These are phyloP conservation scores for Clohesyomyces aquaticus DNA, from an alignment of 495 filamentous ascomycete species.

Conservation along the genomic window DNA sequence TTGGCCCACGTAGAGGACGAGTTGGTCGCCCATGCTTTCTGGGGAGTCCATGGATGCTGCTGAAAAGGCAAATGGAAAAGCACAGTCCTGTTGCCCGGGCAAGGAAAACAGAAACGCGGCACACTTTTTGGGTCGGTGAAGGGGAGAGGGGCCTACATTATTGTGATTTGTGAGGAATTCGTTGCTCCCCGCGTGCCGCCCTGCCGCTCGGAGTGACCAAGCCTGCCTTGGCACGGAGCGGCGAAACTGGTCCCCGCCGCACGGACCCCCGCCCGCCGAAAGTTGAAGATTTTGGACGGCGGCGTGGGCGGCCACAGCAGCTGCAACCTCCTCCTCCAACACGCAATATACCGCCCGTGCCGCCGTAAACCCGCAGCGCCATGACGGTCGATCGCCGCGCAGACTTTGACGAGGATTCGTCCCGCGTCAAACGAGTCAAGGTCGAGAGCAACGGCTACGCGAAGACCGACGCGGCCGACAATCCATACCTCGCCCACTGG, in stretches of 20 bases:
- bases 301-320: too few species aligned
- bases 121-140: not conserved
- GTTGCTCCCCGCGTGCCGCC: not conserved
- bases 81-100: not conserved
- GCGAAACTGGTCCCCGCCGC: not conserved
- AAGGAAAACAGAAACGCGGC: not conserved
- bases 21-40: constrained; percentile 56
- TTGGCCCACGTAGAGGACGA: constrained; percentile 79
- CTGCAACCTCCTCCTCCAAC: too few species aligned
- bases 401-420: constrained; percentile 46
- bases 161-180: not conserved
- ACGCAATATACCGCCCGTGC: not conserved
- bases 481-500: constrained; percentile 93
- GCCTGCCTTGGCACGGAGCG: not conserved
- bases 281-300: too few species aligned
- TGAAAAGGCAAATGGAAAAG: too few species aligned
- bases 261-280: not conserved
- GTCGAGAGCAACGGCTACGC: constrained; percentile 56
- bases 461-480: constrained; percentile 66
- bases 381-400: constrained; percentile 48
- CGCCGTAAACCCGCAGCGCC: constrained; percentile 3
- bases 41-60: constrained; percentile 41
- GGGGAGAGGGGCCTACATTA: not conserved
- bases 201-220: not conserved
- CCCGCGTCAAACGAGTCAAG: constrained; percentile 53